phyloP scores from a whole-genome alignment of 2,329 filamentous ascomycete genomes.

The Calycina herbarum region DNA sequence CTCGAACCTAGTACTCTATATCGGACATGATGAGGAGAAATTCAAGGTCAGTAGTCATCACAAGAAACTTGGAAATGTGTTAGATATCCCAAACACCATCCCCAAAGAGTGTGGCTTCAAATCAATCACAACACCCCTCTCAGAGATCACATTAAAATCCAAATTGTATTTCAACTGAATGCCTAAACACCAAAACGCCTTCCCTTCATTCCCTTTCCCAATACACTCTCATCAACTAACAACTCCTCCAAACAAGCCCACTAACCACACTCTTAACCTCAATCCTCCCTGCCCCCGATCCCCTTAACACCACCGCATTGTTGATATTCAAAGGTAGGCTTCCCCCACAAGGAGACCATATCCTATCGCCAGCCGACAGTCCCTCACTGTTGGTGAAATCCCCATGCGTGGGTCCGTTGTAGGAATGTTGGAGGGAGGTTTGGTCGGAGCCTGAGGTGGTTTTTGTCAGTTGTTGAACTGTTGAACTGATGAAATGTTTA shows the following conservation, averaged over 20 bases:
- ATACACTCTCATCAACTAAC: neutral
- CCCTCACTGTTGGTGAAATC: neutral
- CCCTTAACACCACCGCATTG: constrained; percentile 13
- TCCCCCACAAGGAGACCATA: constrained; percentile 17
- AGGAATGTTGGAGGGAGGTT: neutral
- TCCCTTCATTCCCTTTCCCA: no score
- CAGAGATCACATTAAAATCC: no score
- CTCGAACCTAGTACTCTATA: no score
- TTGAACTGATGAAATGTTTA: no score
- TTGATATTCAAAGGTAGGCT: constrained; percentile 18
- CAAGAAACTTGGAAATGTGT: no score
- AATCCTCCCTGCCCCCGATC: neutral
- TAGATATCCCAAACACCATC: no score
- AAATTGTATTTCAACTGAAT: no score
- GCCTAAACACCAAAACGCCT: no score
- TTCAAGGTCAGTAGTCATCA: no score
- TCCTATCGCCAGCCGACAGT: neutral
- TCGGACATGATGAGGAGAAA: no score
- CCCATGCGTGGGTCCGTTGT: neutral
- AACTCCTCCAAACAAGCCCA: constrained; percentile 9
- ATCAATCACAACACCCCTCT: no score
- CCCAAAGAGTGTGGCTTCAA: no score
- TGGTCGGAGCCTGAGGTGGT: neutral
- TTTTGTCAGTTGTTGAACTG: neutral
- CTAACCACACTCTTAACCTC: constrained; percentile 5